Percentiles rank a stretch among this genome's conserved stretches.
phyloP scores from a whole-genome alignment of 2,329 filamentous ascomycete species.

The Verticillium albo-atrum region DNA sequence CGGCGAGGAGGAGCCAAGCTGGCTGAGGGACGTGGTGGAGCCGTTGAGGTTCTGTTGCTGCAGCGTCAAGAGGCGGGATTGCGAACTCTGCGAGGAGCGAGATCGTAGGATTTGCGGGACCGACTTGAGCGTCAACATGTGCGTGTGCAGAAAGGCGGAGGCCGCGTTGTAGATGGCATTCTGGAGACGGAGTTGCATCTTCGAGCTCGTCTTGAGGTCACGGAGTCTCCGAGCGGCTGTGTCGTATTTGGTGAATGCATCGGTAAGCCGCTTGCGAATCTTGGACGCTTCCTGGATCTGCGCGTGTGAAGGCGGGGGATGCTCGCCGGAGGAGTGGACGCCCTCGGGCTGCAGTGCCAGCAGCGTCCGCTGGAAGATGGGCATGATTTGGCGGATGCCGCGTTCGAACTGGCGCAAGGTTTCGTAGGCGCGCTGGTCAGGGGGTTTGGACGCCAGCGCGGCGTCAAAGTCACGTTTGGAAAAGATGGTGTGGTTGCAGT shows the following conservation, averaged over 20 bases:
- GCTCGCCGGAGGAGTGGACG: constrained; percentile 21
- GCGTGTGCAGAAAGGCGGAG: constrained; percentile 76
- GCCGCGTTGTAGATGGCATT: constrained; percentile 79
- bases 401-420: constrained; percentile 83
- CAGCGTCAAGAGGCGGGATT: constrained; percentile 23
- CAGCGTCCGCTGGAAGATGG: constrained; percentile 77
- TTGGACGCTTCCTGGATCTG: constrained; percentile 84
- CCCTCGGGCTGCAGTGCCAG: constrained; percentile 59
- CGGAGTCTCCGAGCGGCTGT: constrained; percentile 74
- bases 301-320: constrained; percentile 46
- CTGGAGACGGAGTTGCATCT: constrained; percentile 71
- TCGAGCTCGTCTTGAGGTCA: constrained; percentile 68
- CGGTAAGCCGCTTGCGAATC: constrained; percentile 82
- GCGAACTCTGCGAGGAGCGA: constrained; percentile 26
- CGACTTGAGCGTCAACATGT: constrained; percentile 84
- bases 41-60: constrained; percentile 26
- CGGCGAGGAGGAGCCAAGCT: constrained; percentile 22
- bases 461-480: constrained; percentile 71
- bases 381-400: constrained; percentile 76
- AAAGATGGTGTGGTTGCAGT: constrained; percentile 65
- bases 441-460: constrained; percentile 62
- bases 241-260: constrained; percentile 86
- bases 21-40: constrained; percentile 26
- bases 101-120: constrained; percentile 61
- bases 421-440: constrained; percentile 75